phyloP scores from a whole-genome alignment of 495 filamentous ascomycete species.

The Margaritispora aquatica region DNA sequence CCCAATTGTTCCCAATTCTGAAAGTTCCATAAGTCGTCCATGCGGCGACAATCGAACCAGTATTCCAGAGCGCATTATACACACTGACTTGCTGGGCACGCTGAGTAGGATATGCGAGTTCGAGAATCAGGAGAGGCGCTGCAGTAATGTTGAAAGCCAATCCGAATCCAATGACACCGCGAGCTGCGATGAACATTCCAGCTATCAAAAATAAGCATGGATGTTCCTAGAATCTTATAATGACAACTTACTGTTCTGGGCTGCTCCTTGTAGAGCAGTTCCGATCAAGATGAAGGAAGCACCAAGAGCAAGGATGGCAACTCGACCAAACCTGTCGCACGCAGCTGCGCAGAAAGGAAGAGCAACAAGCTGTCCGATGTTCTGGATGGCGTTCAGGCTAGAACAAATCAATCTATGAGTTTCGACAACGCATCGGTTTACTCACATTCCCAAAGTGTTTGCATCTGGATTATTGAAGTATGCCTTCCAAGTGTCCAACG shows the following conservation, averaged over 20 bases:
- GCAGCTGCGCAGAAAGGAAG: constrained; percentile 13
- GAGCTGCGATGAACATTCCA: constrained; percentile 28
- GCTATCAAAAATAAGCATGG: constrained; percentile 4
- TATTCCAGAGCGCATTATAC: constrained; percentile 19
- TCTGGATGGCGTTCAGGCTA: constrained; percentile 18
- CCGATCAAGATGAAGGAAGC: constrained; percentile 14
- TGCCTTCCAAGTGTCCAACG: constrained; percentile 11
- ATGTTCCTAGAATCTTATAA: not conserved
- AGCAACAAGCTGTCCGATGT: constrained; percentile 15
- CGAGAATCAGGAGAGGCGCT: constrained; percentile 23
- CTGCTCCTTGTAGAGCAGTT: constrained; percentile 12
- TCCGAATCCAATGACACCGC: constrained; percentile 13
- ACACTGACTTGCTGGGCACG: constrained; percentile 20
- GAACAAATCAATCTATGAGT: not conserved
- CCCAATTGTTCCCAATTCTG: constrained; percentile 10
- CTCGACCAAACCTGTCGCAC: constrained; percentile 15
- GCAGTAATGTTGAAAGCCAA: constrained; percentile 18
- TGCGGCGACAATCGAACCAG: constrained; percentile 9
- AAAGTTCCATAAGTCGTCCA: constrained; percentile 14
- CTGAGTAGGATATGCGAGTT: constrained; percentile 27
- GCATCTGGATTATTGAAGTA: constrained; percentile 15
- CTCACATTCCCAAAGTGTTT: constrained; percentile 10
- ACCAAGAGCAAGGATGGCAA: constrained; percentile 7
- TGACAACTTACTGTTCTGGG: constrained; percentile 14
- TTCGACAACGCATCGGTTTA: not conserved